These are phyloP conservation scores for Cyberlindnera sargentensis DNA, from an alignment of 805 yeast genomes.

Conservation along the genomic window DNA sequence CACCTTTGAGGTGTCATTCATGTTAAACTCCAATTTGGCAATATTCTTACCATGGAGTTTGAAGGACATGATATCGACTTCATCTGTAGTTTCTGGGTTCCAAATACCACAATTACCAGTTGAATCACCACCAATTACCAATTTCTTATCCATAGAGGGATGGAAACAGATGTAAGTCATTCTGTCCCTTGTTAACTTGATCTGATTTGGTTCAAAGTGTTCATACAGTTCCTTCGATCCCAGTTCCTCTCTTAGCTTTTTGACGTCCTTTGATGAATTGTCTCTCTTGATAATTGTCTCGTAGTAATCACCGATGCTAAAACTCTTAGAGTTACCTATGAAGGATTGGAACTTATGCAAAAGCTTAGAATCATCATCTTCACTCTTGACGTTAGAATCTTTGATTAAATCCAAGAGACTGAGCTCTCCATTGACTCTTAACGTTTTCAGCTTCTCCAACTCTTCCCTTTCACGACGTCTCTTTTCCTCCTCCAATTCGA, in stretches of 20 bases:
- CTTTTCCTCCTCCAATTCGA: slow-evolving; percentile 19
- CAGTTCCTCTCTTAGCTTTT: slow-evolving; percentile 46
- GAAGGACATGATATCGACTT: slow-evolving; percentile 51
- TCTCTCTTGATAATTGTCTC: slow-evolving; percentile 39
- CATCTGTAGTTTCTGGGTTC: slow-evolving; percentile 49
- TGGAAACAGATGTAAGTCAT: slow-evolving; percentile 73
- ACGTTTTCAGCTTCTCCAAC: slow-evolving; percentile 43
- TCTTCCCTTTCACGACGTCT: slow-evolving; percentile 32
- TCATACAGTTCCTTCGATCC: slow-evolving; percentile 43
- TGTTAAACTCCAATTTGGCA: slow-evolving; percentile 52
- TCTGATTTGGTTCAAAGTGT: slow-evolving; percentile 58
- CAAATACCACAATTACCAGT: slow-evolving; percentile 84
- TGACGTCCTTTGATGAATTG: slow-evolving; percentile 33
- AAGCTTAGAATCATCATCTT: slow-evolving; percentile 27
- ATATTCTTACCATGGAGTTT: slow-evolving; percentile 74
- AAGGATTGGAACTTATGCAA: slow-evolving; percentile 25
- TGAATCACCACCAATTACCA: slow-evolving; percentile 84
- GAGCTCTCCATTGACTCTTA: slow-evolving; percentile 61
- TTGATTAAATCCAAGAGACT: slow-evolving; percentile 52
- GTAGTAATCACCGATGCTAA: slow-evolving; percentile 68
- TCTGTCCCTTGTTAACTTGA: slow-evolving; percentile 62
- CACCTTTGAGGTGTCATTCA: slow-evolving; percentile 44
- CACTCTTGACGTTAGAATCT: slow-evolving; percentile 16
- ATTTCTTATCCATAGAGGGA: slow-evolving; percentile 54
- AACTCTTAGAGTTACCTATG: slow-evolving; percentile 22